Evolutionary conservation across 257 asterid species (phyloP).

Genomic region (Solanum sitiens): DNA sequence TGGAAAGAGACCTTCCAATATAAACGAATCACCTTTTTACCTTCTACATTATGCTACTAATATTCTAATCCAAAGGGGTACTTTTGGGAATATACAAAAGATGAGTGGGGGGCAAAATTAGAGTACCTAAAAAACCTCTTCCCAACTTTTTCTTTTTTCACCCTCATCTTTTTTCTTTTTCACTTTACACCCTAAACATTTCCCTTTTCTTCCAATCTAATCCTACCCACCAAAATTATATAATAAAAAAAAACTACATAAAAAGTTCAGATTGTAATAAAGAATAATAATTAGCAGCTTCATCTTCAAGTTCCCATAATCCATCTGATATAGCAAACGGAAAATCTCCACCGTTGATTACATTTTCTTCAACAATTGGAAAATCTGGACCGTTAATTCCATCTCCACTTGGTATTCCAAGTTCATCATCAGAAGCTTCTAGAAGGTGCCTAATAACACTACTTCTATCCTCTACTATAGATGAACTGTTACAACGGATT

Average conservation of each 20-base stretch:
- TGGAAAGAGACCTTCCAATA: not conserved
- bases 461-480: conserved; percentile 20
- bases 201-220: not conserved
- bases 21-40: not conserved
- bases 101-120: conserved; percentile 21
- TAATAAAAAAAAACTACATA: conserved; percentile 22
- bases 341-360: conserved; percentile 7
- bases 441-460: conserved; percentile 76
- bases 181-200: not conserved
- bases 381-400: conserved; percentile 14
- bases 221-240: not conserved
- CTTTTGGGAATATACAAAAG: conserved; percentile 12
- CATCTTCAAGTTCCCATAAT: conserved; percentile 77
- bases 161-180: not conserved
- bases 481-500: not conserved
- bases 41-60: not conserved
- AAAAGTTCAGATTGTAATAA: conserved; percentile 62
- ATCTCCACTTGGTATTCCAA: conserved; percentile 44
- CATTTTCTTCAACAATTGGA: not conserved
- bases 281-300: conserved; percentile 46
- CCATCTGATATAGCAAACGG: conserved; percentile 30
- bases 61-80: conserved; percentile 13
- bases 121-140: not conserved
- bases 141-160: conserved; percentile 13
- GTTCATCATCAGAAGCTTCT: conserved; percentile 88